Percentiles rank a stretch among this genome's conserved stretches.
Conservation (phyloP, 2,329 filamentous ascomycete species). For the Didymella keratinophila region DNA sequence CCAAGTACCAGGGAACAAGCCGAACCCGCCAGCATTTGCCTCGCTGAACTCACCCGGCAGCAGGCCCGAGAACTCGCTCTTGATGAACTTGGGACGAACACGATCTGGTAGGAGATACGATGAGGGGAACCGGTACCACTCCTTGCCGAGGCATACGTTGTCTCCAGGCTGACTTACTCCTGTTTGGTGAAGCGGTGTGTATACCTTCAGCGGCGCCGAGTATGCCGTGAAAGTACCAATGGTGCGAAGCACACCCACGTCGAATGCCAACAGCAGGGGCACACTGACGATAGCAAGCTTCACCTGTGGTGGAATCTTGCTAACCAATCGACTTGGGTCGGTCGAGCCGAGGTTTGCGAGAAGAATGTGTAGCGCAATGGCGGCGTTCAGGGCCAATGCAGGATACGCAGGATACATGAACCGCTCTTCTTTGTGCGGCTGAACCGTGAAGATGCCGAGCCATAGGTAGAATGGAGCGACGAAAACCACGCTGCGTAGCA, state of each 20-base stretch:
- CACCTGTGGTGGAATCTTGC: conserved; percentile 76
- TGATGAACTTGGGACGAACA: conserved; percentile 87
- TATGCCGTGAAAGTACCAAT: conserved; percentile 83
- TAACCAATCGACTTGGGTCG: conserved; percentile 70
- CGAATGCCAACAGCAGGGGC: conserved; percentile 69
- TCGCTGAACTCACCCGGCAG: conserved; percentile 91
- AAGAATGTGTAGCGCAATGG: conserved; percentile 81
- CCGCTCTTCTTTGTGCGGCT: conserved; percentile 96
- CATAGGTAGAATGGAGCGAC: conserved; percentile 91
- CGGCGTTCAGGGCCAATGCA: conserved; percentile 86
- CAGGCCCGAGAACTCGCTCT: conserved; percentile 87
- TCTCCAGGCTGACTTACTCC: conserved; percentile 68
- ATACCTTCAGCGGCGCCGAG: conserved; percentile 77
- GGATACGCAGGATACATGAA: conserved; percentile 99
- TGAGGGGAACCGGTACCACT: conserved; percentile 97
- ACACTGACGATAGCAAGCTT: conserved; percentile 70
- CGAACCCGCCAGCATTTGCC: conserved; percentile 68
- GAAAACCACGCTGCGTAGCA: conserved; percentile 79
- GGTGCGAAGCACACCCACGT: conserved; percentile 74
- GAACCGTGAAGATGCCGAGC: conserved; percentile 87
- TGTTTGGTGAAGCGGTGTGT: conserved; percentile 68
- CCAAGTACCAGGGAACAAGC: conserved; percentile 84
- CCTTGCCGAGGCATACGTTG: conserved; percentile 88
- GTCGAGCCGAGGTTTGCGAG: conserved; percentile 76
- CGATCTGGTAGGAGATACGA: conserved; percentile 88